Conservation (phyloP, 2,329 filamentous ascomycete species). For the Fusarium coicis region DNA sequence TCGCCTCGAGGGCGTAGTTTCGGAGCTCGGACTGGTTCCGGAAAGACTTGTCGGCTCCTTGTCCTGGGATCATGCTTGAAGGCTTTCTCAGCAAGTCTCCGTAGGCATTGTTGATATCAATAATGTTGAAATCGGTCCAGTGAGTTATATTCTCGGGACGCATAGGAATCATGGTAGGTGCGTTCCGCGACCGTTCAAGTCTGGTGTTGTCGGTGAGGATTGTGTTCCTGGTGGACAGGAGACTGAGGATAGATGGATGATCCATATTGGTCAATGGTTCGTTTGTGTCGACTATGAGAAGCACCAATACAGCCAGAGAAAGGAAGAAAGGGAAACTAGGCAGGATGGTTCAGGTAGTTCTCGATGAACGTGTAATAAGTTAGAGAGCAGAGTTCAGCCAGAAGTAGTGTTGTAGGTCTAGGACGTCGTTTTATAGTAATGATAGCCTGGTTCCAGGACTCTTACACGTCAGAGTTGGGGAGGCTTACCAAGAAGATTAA, state of each 20-base stretch:
- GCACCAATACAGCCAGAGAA: not conserved
- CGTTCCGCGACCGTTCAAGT: fast-evolving
- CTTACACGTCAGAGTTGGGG: not conserved
- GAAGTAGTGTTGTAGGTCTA: not conserved
- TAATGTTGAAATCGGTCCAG: not conserved
- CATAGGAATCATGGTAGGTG: not conserved
- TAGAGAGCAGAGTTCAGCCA: not conserved
- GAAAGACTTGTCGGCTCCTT: not conserved
- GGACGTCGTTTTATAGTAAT: not conserved
- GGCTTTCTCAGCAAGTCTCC: not conserved
- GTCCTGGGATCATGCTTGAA: not conserved
- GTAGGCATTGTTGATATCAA: not conserved
- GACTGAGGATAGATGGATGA: not conserved
- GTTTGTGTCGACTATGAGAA: not conserved
- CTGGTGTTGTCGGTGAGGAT: not conserved
- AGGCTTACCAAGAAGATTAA: not conserved
- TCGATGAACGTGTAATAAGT: not conserved
- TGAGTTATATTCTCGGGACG: not conserved
- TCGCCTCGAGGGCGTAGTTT: not conserved
- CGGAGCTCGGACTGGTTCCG: not conserved
- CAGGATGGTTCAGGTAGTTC: not conserved
- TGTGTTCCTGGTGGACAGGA: not conserved
- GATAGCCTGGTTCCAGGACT: not conserved
- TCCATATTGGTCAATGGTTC: not conserved
- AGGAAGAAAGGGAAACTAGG: not conserved